A percentile compares a stretch with the other conserved stretches of the same genome.
phyloP scores from a whole-genome alignment of 2,329 filamentous ascomycete genomes.

The Venturia nashicola region DNA sequence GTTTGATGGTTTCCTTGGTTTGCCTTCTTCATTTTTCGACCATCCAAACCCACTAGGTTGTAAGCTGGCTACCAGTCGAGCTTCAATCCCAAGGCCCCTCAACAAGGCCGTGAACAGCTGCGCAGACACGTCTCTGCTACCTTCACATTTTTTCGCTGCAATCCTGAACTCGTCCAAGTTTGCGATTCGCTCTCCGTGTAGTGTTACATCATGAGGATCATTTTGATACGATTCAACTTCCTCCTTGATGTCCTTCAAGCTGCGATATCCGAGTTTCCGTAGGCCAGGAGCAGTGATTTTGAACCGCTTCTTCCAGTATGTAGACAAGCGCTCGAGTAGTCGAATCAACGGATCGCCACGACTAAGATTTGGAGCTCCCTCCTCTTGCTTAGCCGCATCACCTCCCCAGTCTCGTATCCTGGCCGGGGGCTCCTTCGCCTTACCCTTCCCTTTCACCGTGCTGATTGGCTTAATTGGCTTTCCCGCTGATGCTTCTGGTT shows the following conservation, averaged over 20 bases:
- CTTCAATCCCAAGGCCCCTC: conserved; percentile 68
- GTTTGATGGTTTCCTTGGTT: conserved; percentile 27
- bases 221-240: conserved; percentile 58
- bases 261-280: conserved; percentile 82
- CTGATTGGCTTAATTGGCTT: conserved; percentile 25
- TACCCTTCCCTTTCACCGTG: conserved; percentile 22
- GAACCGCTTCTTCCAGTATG: conserved; percentile 85
- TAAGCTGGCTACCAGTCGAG: conserved; percentile 70
- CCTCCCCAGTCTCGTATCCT: conserved; percentile 53
- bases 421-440: conserved; percentile 26
- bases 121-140: conserved; percentile 76
- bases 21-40: conserved; percentile 74
- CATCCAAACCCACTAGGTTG: conserved; percentile 85
- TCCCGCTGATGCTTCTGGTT: conserved; percentile 24
- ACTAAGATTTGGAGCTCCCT: conserved; percentile 63
- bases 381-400: conserved; percentile 56
- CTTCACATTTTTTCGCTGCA: conserved; percentile 56
- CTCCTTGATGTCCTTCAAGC: conserved; percentile 61
- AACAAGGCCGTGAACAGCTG: conserved; percentile 83
- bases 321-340: conserved; percentile 61
- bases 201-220: conserved; percentile 46
- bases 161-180: conserved; percentile 55
- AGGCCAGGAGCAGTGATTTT: conserved; percentile 63
- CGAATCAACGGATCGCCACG: conserved; percentile 69
- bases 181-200: conserved; percentile 67